These are phyloP conservation scores for Aspergillus cavernicola DNA, from an alignment of 495 filamentous ascomycete species.

Conservation along the genomic window DNA sequence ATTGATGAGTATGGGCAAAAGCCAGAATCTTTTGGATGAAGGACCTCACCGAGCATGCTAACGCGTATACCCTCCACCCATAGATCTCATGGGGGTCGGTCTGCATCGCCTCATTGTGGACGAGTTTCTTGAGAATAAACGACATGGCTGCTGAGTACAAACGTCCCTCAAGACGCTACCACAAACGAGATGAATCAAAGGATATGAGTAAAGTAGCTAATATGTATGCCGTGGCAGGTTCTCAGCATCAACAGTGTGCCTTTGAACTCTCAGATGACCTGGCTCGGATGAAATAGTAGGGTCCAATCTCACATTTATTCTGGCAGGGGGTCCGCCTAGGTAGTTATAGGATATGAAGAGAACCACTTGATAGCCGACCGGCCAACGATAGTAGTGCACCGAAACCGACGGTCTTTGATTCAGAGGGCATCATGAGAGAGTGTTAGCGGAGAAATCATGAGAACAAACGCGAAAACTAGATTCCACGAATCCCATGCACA, in stretches of 20 bases:
- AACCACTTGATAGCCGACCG: conserved; percentile 1
- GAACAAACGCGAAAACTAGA: conserved; percentile 8
- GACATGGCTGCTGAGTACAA: conserved; percentile 23
- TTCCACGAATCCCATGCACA: conserved; percentile 20
- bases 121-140: conserved; percentile 57
- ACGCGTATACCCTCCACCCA: conserved; percentile 67
- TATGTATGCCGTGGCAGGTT: neutral
- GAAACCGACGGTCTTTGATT: conserved; percentile 3
- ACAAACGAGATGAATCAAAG: neutral
- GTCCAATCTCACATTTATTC: neutral
- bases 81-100: conserved; percentile 72
- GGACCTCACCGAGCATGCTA: conserved; percentile 66
- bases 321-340: neutral
- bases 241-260: neutral
- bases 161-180: neutral
- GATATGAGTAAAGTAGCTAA: neutral
- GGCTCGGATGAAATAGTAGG: neutral
- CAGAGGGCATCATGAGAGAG: conserved; percentile 4
- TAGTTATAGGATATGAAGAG: conserved; percentile 8
- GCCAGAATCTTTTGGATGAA: neutral
- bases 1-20: conserved; percentile 5
- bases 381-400: neutral
- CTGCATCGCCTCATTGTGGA: conserved; percentile 78
- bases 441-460: conserved; percentile 8
- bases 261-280: neutral